Percentiles rank a stretch among this genome's conserved stretches.
Evolutionary conservation across 2,329 filamentous ascomycete species (phyloP).

Genomic region (Neocatenulostroma microsporum): DNA sequence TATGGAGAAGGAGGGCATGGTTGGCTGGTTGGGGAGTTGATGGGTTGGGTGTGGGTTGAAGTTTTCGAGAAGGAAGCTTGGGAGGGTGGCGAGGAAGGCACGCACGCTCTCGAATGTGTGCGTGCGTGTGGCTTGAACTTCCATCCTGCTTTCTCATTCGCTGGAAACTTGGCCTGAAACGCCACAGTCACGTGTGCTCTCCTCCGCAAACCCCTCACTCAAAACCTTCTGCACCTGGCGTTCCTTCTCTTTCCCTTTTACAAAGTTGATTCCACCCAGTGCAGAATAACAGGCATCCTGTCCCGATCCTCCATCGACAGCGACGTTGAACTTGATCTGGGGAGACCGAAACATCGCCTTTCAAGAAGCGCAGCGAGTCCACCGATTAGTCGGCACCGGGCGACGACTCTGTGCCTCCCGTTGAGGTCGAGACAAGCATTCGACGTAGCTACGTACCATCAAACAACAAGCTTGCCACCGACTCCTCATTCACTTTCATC

Average conservation of each 20-base stretch:
- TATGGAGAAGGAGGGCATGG: constrained; percentile 36
- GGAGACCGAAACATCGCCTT: constrained; percentile 36
- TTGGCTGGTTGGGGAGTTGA: no score
- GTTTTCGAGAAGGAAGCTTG: no score
- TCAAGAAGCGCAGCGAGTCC: constrained; percentile 30
- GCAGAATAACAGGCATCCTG: constrained; percentile 28
- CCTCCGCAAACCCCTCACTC: neutral
- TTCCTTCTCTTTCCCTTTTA: constrained; percentile 23
- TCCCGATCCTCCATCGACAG: constrained; percentile 12
- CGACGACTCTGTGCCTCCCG: constrained; percentile 30
- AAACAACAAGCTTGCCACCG: neutral
- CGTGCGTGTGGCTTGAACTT: no score
- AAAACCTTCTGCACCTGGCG: neutral
- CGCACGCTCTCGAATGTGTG: no score
- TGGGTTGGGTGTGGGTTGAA: no score
- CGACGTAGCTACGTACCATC: neutral
- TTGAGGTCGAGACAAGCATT: constrained; percentile 17
- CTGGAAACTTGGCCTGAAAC: no score
- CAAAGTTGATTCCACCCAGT: constrained; percentile 50
- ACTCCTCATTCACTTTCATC: neutral
- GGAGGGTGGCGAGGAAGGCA: constrained; percentile 22
- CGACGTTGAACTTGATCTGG: constrained; percentile 51
- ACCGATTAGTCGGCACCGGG: constrained; percentile 11
- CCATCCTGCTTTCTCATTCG: no score
- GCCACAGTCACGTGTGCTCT: no score